Percentiles rank a stretch among this genome's conserved stretches.
Conservation (phyloP, 1,284 basidiomycete species). For the Coriolopsis trogii region DNA sequence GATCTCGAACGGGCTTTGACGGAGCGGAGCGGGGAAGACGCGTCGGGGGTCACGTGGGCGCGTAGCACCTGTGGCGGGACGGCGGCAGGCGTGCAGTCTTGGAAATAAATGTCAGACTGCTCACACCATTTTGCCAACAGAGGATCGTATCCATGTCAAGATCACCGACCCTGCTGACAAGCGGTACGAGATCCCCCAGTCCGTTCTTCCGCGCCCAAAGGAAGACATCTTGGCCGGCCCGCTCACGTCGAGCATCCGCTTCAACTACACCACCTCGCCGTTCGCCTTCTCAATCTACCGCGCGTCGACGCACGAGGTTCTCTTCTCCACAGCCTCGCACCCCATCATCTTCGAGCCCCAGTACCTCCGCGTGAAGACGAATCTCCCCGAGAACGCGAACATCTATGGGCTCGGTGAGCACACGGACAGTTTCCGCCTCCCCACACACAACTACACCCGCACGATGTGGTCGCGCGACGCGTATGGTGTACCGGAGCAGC, state of each 20-base stretch:
- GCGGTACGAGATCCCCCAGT: conserved; percentile 74
- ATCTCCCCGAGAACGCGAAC: conserved; percentile 59
- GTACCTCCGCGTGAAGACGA: conserved; percentile 71
- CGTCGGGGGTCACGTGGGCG: neutral
- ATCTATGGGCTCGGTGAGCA: conserved; percentile 82
- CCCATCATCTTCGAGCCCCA: conserved; percentile 78
- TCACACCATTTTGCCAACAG: conserved; percentile 34
- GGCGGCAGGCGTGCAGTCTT: neutral
- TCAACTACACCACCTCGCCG: conserved; percentile 68
- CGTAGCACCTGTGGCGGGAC: neutral
- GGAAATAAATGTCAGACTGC: neutral
- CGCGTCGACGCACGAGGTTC: conserved; percentile 52
- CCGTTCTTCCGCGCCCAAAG: conserved; percentile 62
- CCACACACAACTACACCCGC: conserved; percentile 61
- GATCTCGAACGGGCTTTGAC: no score
- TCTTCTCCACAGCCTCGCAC: conserved; percentile 70
- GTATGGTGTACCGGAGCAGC: conserved; percentile 52
- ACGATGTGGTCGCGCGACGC: conserved; percentile 74
- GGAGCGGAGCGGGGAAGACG: no score
- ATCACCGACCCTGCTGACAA: conserved; percentile 58
- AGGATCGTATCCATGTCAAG: conserved; percentile 71
- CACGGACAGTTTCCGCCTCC: conserved; percentile 66
- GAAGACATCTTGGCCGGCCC: conserved; percentile 33
- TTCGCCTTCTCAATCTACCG: conserved; percentile 76
- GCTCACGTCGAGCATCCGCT: conserved; percentile 49